Evolutionary conservation across 768 basidiomycete genomes (phyloP).

Genomic region (Phaffia australis): DNA sequence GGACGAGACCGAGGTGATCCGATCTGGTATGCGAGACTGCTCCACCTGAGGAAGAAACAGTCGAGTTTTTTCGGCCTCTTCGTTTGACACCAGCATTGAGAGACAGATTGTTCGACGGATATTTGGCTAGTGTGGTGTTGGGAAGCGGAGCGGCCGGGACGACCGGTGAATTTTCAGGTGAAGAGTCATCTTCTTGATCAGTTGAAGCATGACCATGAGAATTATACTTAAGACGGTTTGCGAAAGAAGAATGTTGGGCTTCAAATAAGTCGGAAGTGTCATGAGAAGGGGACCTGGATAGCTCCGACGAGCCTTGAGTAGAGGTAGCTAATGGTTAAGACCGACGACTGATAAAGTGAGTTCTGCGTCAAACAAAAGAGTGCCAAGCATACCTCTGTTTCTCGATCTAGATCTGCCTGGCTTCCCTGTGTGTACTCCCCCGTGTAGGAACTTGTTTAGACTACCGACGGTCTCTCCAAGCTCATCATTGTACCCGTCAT

Average conservation of each 20-base stretch:
- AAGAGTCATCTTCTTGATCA: slow-evolving; percentile 22
- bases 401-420: neutral
- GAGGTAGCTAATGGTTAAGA: neutral
- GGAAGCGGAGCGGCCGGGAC: neutral
- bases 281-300: slow-evolving; percentile 7
- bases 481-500: slow-evolving; percentile 9
- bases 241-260: slow-evolving; percentile 23
- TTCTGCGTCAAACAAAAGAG: neutral
- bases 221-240: slow-evolving; percentile 14
- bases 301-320: neutral
- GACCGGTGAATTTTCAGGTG: slow-evolving; percentile 21
- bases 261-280: slow-evolving; percentile 26
- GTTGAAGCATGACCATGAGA: slow-evolving; percentile 2
- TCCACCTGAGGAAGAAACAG: neutral
- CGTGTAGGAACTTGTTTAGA: neutral
- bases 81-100: no score
- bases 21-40: slow-evolving; percentile 1
- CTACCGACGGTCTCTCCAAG: slow-evolving; percentile 27
- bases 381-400: neutral
- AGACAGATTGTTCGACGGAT: no score
- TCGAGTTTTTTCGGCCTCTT: neutral
- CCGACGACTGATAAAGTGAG: no score
- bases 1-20: slow-evolving; percentile 26
- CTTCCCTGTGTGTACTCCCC: neutral
- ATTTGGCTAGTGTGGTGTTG: no score